Evolutionary conservation across 768 basidiomycete genomes (phyloP), one percentile per base, ranked within the genome.

Genomic region (Xerocomellus intermedius): DNA sequence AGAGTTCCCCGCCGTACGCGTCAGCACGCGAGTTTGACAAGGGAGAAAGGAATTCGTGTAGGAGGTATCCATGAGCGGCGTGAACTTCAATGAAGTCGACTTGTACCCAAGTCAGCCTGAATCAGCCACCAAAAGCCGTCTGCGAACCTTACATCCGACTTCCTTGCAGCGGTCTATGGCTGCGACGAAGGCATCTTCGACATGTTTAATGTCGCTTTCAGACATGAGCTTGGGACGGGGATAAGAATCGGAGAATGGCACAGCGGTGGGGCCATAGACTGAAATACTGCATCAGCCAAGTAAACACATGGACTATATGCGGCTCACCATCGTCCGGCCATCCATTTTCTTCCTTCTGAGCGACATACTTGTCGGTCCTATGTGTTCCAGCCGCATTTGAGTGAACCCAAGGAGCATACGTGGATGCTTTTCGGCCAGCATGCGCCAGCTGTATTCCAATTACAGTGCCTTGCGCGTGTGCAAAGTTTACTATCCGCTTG

Each of bases 371-470:
- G 5, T 67, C 63, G 17, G 66, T 47, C 50, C 50, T 47, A 57
- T 74, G 51, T 33, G 74, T 66, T 62, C 74, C 67, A 13, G 69
- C 65, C 12, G 68, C 71, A 42, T 70, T 74, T 8, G 65, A 51
- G 52, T 70, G 76, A 26, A 87, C 77, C 87, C 86, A 92, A 2
- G 88, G 86, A 1, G 89, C 79, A 48, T 79, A 75, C 0, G 83
- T 86, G 9, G 82, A 85, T 0, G 87, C 85, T 67, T 95, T 94
- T 33, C 80, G 73, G 12, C 81, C 80, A 5, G 86, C 88, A 66
- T 94, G 91, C 0, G 83, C 82, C 19, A 94, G 81, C 66, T 94
- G 92, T 32, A 94, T 77, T 1, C 88, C 92, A 26, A 94, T 84
- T 45, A 79, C 76, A 1, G 85, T 80, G 9, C 82, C 85, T 44